phyloP scores from a whole-genome alignment of 805 yeast species.

The Diddensiella caesifluorescens region DNA sequence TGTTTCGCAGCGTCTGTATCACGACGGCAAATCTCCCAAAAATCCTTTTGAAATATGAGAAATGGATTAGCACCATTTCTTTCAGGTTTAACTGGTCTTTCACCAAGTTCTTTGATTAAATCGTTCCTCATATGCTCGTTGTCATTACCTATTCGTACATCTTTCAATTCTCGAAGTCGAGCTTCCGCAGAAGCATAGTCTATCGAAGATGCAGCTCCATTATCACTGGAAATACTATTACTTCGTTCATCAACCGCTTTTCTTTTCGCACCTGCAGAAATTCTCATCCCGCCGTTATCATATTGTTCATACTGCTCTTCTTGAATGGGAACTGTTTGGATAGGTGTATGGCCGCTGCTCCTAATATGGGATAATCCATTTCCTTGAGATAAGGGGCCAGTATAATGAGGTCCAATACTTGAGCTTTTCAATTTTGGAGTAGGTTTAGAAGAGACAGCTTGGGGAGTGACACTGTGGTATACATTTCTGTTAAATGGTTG shows the following conservation, averaged over 20 bases:
- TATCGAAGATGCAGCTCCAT: not conserved
- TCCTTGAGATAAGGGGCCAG: not conserved
- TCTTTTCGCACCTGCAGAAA: too few species aligned
- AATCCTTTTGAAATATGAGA: slow-evolving; percentile 37
- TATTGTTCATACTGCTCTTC: too few species aligned
- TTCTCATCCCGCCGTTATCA: too few species aligned
- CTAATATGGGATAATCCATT: not conserved
- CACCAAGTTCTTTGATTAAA: slow-evolving; percentile 34
- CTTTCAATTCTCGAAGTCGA: slow-evolving; percentile 26
- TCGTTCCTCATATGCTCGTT: slow-evolving; percentile 33
- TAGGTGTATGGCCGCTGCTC: slow-evolving; percentile 1
- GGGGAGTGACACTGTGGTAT: slow-evolving; percentile 13
- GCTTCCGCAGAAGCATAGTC: slow-evolving; percentile 15
- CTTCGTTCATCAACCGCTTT: not conserved
- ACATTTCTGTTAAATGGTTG: slow-evolving; percentile 8
- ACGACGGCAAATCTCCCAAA: slow-evolving; percentile 37
- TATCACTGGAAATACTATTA: not conserved
- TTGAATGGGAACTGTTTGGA: not conserved
- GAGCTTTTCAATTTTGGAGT: slow-evolving; percentile 9
- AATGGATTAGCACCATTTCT: slow-evolving; percentile 38
- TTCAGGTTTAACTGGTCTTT: slow-evolving; percentile 36
- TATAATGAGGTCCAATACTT: not conserved
- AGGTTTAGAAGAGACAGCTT: slow-evolving; percentile 10
- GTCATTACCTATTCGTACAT: slow-evolving; percentile 28
- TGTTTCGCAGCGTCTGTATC: slow-evolving; percentile 33